phyloP scores from a whole-genome alignment of 1,139 yeast species.

The Kodamaea derodonti region DNA sequence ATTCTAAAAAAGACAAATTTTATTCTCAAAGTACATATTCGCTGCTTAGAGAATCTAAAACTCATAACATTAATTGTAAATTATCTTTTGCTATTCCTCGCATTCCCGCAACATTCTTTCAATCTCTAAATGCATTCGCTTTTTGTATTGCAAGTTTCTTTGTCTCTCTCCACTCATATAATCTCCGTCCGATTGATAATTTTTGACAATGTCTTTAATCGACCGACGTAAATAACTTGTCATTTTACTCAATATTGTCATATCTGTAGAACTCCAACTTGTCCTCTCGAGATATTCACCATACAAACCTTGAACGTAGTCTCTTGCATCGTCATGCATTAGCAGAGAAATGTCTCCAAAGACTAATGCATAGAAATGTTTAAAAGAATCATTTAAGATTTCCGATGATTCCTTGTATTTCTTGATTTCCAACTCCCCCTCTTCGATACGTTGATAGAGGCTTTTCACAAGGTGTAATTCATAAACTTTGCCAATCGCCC shows the following conservation, averaged over 20 bases:
- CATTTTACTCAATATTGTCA: constrained; percentile 12
- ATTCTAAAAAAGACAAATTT: no score
- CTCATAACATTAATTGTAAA: no score
- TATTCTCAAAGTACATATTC: no score
- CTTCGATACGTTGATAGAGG: not conserved
- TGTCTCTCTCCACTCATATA: no score
- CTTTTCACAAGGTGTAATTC: no score
- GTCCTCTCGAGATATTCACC: not conserved
- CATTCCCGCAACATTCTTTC: no score
- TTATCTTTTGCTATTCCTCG: no score
- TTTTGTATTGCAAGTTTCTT: no score
- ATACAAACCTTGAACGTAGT: constrained; percentile 12
- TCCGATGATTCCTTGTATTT: constrained; percentile 1
- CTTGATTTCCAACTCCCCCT: not conserved
- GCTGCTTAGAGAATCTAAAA: no score
- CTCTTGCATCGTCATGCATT: constrained; percentile 19
- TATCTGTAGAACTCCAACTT: constrained; percentile 9
- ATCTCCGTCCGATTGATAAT: constrained; percentile 16
- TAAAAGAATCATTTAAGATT: constrained; percentile 1
- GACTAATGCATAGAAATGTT: constrained; percentile 3
- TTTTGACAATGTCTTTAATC: constrained; percentile 20
- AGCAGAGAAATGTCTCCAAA: constrained; percentile 14
- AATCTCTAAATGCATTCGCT: no score
- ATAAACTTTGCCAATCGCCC: no score
- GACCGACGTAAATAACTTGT: constrained; percentile 16